Base-by-base conservation (phyloP, 1,284 basidiomycete genomes). In the Sphagnurus paluster region DNA sequence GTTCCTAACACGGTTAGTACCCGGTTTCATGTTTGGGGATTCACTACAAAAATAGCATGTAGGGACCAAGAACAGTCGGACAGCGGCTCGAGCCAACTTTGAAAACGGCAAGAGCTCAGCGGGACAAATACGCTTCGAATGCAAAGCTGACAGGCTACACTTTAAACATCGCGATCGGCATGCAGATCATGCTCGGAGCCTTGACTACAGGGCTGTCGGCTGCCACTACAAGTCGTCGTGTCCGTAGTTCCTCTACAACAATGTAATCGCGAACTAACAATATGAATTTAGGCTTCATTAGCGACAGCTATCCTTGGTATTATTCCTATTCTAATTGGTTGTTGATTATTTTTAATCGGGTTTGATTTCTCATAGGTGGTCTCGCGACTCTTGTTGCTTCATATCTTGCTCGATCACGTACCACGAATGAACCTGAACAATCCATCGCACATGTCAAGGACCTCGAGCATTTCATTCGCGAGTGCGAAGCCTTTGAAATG, bases 191-290 rank as follows among this genome's bases (percentile, higher is more conserved):
- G 0, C 64, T 87, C 11, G 85, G 84, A 2, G 77, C 85, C 10
- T 65, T 87, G 34, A 87, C 82, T 8, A 87, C 85, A 0, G 84
- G 76, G 0, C 55, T 87, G 5, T 76, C 83, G 2, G 82, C 81
- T 5, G 76, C 66, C 48, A 56, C 74, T 49, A 56, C 73, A 46
- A 48, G 11, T 7, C 11, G 25, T 26, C 25, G 6, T 7, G 11
- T 26, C 25, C 11, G 6, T 26, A 6, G 25, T 11, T 26, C 11
- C n/a, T n/a, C n/a, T n/a, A n/a, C n/a, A n/a, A n/a, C n/a, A n/a
- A n/a, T n/a, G n/a, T n/a, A n/a, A n/a, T n/a, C n/a, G n/a, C n/a
- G 4, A 5, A 19, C 26, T 37, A n/a, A 39, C 20, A 10, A 7
- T 2, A 30, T 9, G 17, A 14, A 28, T 23, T 17, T 39, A 75